These are phyloP conservation scores for Eimeria falciformis DNA, from an alignment of 169 alveolate species.

Conservation along the genomic window DNA sequence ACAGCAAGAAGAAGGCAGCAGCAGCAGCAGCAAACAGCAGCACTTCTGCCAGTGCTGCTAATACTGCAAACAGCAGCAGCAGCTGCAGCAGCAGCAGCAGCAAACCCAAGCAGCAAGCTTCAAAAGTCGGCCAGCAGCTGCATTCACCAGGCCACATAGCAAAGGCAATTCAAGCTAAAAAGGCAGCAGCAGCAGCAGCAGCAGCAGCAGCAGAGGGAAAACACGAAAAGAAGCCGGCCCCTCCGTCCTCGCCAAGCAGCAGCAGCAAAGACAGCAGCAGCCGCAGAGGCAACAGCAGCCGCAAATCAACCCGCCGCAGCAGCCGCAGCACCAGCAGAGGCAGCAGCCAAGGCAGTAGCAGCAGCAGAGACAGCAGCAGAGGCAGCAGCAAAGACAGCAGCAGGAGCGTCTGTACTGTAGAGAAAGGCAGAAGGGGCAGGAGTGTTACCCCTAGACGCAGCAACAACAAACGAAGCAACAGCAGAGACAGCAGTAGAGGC, in stretches of 20 bases:
- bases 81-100: constrained; percentile 12
- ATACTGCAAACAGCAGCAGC: not conserved
- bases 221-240: not conserved
- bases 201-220: constrained; percentile 22
- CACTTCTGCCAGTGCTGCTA: not conserved
- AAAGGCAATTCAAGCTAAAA: no score
- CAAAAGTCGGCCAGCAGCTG: not conserved
- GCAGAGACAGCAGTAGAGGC: no score
- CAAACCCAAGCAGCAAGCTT: not conserved
- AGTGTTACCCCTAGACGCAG: no score
- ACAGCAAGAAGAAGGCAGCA: no score
- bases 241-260: not conserved
- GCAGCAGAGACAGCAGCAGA: no score
- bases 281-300: not conserved
- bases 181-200: constrained; percentile 54
- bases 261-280: not conserved
- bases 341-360: not conserved
- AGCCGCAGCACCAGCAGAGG: no score
- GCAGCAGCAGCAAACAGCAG: not conserved
- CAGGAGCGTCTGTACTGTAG: no score
- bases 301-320: constrained; percentile 4
- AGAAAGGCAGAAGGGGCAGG: no score
- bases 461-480: no score
- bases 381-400: no score
- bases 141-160: not conserved